A percentile compares a stretch with the other conserved stretches of the same genome.
These are phyloP conservation scores for Fusarium euwallaceae DNA, from an alignment of 2,329 filamentous ascomycete species.

Conservation along the genomic window DNA sequence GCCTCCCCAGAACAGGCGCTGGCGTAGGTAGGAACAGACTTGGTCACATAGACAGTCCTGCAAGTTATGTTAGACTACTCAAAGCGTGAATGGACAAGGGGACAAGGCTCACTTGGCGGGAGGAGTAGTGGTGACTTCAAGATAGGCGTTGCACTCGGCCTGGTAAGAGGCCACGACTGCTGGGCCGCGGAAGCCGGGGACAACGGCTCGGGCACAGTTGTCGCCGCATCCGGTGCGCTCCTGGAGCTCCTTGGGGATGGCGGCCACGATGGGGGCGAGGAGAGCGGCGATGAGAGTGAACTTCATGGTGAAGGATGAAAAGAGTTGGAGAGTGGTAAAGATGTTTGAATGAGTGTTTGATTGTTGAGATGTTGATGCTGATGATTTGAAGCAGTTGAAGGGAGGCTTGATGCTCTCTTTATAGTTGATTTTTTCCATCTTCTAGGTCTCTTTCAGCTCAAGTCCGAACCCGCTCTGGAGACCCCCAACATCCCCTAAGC, in stretches of 20 bases:
- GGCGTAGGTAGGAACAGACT: slow-evolving; percentile 39
- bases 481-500: background rate
- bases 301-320: slow-evolving; percentile 26
- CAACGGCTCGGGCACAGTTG: slow-evolving; percentile 39
- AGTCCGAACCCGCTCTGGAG: too few species aligned
- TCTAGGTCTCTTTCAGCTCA: background rate
- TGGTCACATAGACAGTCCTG: slow-evolving; percentile 38
- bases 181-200: slow-evolving; percentile 28
- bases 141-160: slow-evolving; percentile 37
- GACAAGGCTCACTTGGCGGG: slow-evolving; percentile 15
- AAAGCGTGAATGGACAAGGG: fast-evolving
- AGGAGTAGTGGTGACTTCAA: slow-evolving; percentile 35
- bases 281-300: slow-evolving; percentile 36
- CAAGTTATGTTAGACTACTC: background rate
- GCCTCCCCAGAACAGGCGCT: slow-evolving; percentile 37
- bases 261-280: slow-evolving; percentile 24
- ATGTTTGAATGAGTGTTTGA: background rate
- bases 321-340: background rate
- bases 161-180: slow-evolving; percentile 23
- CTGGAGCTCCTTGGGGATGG: slow-evolving; percentile 32
- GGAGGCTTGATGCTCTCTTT: slow-evolving; percentile 6
- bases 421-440: background rate
- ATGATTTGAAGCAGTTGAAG: background rate
- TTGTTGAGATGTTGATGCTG: background rate
- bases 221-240: slow-evolving; percentile 31